Evolutionary conservation across 202 grass and related monocot species (phyloP).

Genomic region (Miscanthus sacchariflorus): DNA sequence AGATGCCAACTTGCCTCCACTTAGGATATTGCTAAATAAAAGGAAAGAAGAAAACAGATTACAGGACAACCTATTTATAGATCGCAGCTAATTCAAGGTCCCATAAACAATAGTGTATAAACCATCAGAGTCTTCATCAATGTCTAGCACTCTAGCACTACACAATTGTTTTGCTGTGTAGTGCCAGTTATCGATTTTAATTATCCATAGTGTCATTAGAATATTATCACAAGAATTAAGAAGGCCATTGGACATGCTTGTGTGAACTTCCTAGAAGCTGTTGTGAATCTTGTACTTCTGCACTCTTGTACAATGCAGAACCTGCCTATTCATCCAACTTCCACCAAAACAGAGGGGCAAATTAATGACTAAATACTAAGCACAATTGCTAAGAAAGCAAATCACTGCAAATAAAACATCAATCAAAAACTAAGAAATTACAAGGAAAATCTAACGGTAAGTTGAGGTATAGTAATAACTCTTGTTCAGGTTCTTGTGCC

Average conservation of each 20-base stretch:
- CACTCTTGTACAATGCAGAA: background rate
- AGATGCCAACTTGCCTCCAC: background rate
- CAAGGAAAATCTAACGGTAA: background rate
- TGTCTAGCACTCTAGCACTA: background rate
- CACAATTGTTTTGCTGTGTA: background rate
- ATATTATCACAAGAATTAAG: background rate
- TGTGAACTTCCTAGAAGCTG: constrained; percentile 21
- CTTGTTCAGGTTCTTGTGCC: background rate
- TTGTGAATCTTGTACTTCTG: background rate
- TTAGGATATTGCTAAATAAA: background rate
- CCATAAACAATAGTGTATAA: background rate
- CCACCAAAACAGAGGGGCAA: background rate
- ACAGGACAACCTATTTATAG: background rate
- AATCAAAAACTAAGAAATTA: background rate
- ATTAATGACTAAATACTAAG: background rate
- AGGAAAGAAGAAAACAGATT: background rate
- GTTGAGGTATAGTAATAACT: background rate
- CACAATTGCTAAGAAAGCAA: background rate
- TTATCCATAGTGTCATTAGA: background rate
- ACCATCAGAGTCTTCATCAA: background rate
- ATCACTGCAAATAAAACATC: background rate
- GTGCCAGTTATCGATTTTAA: background rate
- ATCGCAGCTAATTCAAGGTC: background rate
- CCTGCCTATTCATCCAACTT: background rate
- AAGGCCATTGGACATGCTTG: constrained; percentile 19